These are phyloP conservation scores for Paxillus rubicundulus DNA, from an alignment of 768 basidiomycete species.

Conservation along the genomic window DNA sequence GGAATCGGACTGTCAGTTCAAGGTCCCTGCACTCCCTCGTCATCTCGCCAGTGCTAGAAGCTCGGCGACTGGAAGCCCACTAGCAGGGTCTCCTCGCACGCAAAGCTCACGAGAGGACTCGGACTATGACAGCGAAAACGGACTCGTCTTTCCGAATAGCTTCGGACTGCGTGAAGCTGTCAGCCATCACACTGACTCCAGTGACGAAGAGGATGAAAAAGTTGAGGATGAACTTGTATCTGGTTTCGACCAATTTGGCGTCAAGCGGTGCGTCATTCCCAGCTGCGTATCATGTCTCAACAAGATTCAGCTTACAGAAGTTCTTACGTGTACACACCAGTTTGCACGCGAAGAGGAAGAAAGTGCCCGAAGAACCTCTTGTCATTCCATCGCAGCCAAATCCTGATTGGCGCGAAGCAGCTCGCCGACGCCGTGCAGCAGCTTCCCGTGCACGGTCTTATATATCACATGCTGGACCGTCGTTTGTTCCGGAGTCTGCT, in stretches of 20 bases:
- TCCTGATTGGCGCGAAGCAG: conserved; percentile 84
- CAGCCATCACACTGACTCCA: conserved; percentile 42
- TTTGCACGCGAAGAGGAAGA: conserved; percentile 42
- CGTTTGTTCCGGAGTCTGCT: conserved; percentile 67
- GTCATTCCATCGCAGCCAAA: conserved; percentile 87
- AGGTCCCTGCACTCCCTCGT: conserved; percentile 58
- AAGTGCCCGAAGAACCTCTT: conserved; percentile 56
- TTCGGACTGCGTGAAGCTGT: conserved; percentile 26
- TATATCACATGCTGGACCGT: conserved; percentile 8
- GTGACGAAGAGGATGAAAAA: conserved; percentile 52
- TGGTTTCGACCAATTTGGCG: conserved; percentile 68
- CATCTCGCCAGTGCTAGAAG: conserved; percentile 42
- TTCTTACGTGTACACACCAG: conserved; percentile 30
- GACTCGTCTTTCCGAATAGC: conserved; percentile 23
- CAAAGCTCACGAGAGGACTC: conserved; percentile 25
- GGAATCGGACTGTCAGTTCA: conserved; percentile 61
- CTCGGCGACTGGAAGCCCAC: conserved; percentile 53
- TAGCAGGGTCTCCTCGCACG: conserved; percentile 49
- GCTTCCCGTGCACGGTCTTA: conserved; percentile 3
- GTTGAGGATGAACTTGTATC: conserved; percentile 67
- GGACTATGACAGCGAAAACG: conserved; percentile 25
- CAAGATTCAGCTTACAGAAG: conserved; percentile 78
- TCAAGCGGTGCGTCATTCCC: conserved; percentile 75
- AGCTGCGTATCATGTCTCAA: conserved; percentile 10
- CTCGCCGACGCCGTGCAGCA: conserved; percentile 51